phyloP scores from a whole-genome alignment of 1,284 basidiomycete species.

The Papiliotrema nemorosa region DNA sequence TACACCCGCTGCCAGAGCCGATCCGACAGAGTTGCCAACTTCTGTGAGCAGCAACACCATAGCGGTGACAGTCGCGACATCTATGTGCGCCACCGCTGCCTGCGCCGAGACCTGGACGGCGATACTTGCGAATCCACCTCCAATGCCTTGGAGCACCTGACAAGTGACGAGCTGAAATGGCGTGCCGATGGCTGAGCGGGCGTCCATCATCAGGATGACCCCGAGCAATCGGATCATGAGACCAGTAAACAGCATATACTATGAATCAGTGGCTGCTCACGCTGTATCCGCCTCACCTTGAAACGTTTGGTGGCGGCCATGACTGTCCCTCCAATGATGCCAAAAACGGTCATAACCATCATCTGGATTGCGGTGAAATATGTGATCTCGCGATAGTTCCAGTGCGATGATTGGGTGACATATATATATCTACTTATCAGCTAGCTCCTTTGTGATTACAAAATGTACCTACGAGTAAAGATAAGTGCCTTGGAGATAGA shows the following conservation, averaged over 20 bases:
- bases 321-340: slow-evolving; percentile 48
- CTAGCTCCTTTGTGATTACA: neutral
- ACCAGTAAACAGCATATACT: slow-evolving; percentile 63
- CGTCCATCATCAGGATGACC: slow-evolving; percentile 68
- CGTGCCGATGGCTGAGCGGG: slow-evolving; percentile 60
- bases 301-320: slow-evolving; percentile 50
- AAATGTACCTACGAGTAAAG: slow-evolving; percentile 34
- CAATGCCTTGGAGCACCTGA: slow-evolving; percentile 50
- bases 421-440: slow-evolving; percentile 17
- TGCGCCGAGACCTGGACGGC: slow-evolving; percentile 72
- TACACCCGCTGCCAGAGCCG: slow-evolving; percentile 47
- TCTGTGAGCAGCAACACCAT: slow-evolving; percentile 65
- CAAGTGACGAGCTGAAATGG: slow-evolving; percentile 55
- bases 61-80: slow-evolving; percentile 77
- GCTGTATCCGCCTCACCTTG: slow-evolving; percentile 41
- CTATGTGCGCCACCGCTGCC: slow-evolving; percentile 67
- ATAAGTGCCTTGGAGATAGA: slow-evolving; percentile 44
- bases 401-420: slow-evolving; percentile 39
- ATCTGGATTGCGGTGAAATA: slow-evolving; percentile 47
- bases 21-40: slow-evolving; percentile 55
- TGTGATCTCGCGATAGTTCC: slow-evolving; percentile 34
- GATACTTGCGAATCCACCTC: slow-evolving; percentile 64
- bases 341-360: slow-evolving; percentile 50
- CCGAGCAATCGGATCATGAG: slow-evolving; percentile 67
- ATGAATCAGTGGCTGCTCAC: neutral